These are phyloP conservation scores for Musa acuminata DNA, from an alignment of 176 grass and related monocot genomes.

Conservation along the genomic window DNA sequence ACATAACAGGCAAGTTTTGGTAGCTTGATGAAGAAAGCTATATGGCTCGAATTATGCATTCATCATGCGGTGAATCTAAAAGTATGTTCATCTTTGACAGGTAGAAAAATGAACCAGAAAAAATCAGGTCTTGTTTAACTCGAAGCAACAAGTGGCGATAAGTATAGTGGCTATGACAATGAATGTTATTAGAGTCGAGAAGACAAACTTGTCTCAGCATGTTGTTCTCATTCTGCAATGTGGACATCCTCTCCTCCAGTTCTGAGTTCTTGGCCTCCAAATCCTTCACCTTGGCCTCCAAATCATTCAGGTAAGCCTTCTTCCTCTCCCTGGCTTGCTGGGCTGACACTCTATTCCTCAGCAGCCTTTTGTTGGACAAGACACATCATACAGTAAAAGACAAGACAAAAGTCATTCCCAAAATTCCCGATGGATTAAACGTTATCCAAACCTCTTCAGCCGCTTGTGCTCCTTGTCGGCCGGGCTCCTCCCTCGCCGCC, in stretches of 20 bases:
- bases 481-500: slow-evolving; percentile 64
- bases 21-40: no score
- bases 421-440: not conserved
- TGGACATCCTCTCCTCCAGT: slow-evolving; percentile 63
- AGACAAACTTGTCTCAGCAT: slow-evolving; percentile 53
- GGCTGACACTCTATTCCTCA: slow-evolving; percentile 24
- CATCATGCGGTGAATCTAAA: not conserved
- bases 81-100: not conserved
- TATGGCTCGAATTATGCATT: not conserved
- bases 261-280: slow-evolving; percentile 68
- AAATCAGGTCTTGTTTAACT: no score
- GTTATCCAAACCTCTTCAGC: slow-evolving; percentile 45
- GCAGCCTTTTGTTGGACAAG: slow-evolving; percentile 7
- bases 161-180: not conserved
- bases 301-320: slow-evolving; percentile 69
- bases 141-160: not conserved
- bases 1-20: not conserved
- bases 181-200: not conserved
- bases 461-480: slow-evolving; percentile 99
- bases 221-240: slow-evolving; percentile 81
- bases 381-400: not conserved
- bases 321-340: slow-evolving; percentile 33
- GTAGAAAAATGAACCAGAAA: not conserved
- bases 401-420: slow-evolving; percentile 1
- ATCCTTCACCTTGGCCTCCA: slow-evolving; percentile 61